Evolutionary conservation across 371 early-diverging fungal genomes (phyloP).

Genomic region (Rhizopus arrhizus): DNA sequence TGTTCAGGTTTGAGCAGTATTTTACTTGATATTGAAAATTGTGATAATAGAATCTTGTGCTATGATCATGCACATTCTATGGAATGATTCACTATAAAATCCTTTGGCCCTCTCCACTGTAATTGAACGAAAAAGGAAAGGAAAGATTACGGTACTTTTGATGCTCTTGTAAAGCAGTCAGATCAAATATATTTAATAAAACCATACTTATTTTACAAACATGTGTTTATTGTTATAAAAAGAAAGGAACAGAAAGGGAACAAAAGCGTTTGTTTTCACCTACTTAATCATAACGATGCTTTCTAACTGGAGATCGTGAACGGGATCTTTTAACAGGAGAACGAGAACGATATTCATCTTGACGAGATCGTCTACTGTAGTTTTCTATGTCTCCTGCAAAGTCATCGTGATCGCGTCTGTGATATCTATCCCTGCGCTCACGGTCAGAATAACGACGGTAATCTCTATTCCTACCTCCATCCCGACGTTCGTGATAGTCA

Average conservation of each 20-base stretch:
- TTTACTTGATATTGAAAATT: too few relatives aligned
- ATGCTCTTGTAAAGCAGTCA: too few relatives aligned
- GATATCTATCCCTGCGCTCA: slow-evolving; percentile 41
- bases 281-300: slow-evolving; percentile 29
- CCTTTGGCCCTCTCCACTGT: too few relatives aligned
- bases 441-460: slow-evolving; percentile 55
- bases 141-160: too few relatives aligned
- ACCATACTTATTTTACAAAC: too few relatives aligned
- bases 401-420: slow-evolving; percentile 36
- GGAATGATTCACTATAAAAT: too few relatives aligned
- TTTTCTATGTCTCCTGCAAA: slow-evolving; percentile 40
- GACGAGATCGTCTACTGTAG: slow-evolving; percentile 38
- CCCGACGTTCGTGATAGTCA: slow-evolving; percentile 55
- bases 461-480: slow-evolving; percentile 58
- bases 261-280: background rate
- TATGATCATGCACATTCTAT: too few relatives aligned
- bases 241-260: background rate
- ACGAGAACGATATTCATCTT: slow-evolving; percentile 26
- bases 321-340: slow-evolving; percentile 24
- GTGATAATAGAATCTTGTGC: too few relatives aligned
- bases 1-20: too few relatives aligned
- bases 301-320: slow-evolving; percentile 32
- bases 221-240: background rate
- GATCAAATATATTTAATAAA: too few relatives aligned
- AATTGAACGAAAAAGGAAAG: too few relatives aligned